Conservation (phyloP, 352 stramenopile species). For the Phytophthora cajani region DNA sequence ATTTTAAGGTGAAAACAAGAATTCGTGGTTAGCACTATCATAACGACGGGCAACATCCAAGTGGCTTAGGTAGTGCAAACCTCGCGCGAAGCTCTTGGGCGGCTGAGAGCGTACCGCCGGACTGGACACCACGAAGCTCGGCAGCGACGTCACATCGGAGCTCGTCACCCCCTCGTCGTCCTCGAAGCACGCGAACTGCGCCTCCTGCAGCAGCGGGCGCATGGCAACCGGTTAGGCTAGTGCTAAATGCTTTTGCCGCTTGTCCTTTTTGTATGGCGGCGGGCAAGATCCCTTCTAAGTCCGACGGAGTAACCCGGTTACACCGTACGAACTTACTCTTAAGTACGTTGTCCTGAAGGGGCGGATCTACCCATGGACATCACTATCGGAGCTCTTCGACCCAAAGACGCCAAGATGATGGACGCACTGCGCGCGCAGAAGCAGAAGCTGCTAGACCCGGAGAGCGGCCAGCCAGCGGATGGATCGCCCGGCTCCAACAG, state of each 20-base stretch:
- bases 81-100: constrained; percentile 60
- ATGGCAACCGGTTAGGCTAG: constrained; percentile 15
- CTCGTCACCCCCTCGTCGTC: constrained; percentile 47
- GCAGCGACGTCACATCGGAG: constrained; percentile 18
- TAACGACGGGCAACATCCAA: constrained; percentile 1
- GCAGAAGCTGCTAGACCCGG: constrained; percentile 83
- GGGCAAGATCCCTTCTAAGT: constrained; percentile 1
- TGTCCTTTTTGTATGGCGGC: constrained; percentile 19
- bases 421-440: constrained; percentile 70
- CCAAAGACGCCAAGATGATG: constrained; percentile 48
- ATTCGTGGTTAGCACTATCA: constrained; percentile 21
- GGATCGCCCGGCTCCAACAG: constrained; percentile 31
- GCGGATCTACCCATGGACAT: background rate
- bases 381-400: constrained; percentile 9
- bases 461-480: constrained; percentile 51
- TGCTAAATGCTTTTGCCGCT: background rate
- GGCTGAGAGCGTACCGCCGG: constrained; percentile 47
- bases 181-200: constrained; percentile 79
- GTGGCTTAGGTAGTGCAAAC: constrained; percentile 26
- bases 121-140: constrained; percentile 43
- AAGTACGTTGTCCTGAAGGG: background rate
- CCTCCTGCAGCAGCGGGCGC: constrained; percentile 63
- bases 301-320: constrained; percentile 1
- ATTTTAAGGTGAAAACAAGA: constrained; percentile 8
- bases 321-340: no score